Evolutionary conservation across 2,329 filamentous ascomycete genomes (phyloP), one percentile per base, ranked within the genome.

Genomic region (Fusarium guadeloupense): DNA sequence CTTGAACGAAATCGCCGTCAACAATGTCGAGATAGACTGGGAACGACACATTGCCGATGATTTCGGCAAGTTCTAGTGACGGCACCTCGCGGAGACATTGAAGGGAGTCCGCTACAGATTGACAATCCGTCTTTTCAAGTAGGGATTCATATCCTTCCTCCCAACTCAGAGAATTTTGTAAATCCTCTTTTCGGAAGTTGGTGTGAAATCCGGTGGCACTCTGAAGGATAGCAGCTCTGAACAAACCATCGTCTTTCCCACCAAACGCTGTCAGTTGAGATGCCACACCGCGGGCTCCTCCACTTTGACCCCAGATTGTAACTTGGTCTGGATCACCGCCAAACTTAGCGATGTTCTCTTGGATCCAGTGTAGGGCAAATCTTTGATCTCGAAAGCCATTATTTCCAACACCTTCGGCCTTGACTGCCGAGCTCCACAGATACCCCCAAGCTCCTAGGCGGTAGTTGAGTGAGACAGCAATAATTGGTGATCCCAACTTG

Each of bases 381-480:
- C 64, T 40, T 3, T 66, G 63, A 14, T 66, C 63, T 2, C 51
- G n/a, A 4, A 64, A 63, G 5, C 63, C 59, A 7, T 57, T 56
- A 9, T 66, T 66, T n/a, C 59, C 54, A 1, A 28, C 20, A 0
- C 59, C 62, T 4, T 31, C 54, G 1, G 46, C 23, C 4, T 52
- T n/a, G 5, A 66, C 26, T 0, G 63, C 62, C 0, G 45, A 52
- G 4, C 46, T 57, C 50, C 62, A 57, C 4, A 66, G 37, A 1
- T 46, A 66, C 0, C 63, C 63, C 54, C 59, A 59, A 1, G 59
- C 59, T 6, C 59, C 54, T 1, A 68, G 53, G 9, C 65, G 55
- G 13, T 68, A 67, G 44, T 68, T 68, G 9, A 68, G 53, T 1
- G 52, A 56, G 2, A 67, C 49, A 1, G 31, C 61, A 2, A 67